Evolutionary conservation across 495 filamentous ascomycete genomes (phyloP), one percentile per base, ranked within the genome.

Genomic region (Neurospora discreta): DNA sequence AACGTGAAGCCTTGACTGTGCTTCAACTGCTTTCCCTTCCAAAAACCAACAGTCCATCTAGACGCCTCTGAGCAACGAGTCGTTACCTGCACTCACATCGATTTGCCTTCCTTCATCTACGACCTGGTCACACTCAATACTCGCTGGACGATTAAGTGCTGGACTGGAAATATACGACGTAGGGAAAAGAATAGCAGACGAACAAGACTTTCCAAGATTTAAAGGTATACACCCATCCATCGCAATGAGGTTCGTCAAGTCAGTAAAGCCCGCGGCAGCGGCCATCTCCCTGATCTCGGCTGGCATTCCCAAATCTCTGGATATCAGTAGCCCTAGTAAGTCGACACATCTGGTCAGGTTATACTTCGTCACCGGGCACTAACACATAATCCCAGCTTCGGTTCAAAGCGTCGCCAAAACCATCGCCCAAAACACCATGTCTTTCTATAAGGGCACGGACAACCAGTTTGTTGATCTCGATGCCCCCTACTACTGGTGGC

Each of bases 401-500:
- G 81, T 89, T 71, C 80, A 78, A 58, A 80, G 78, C 69, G 85
- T 85, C 8, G 78, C 86, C 40, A 80, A 81, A 52, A 84, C 83
- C 5, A 76, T 88, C 36, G 86, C 87, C 7, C 81, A 79, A 65
- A 84, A 80, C 5, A 81, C 87, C 73, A 89, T 89, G 85, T 81
- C 80, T 2, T 90, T 87, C 75, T 94, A 94, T 77, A 87, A 86
- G 0, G 91, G 91, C 42, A 89, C 88, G 74, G 78, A 84, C 6
- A 70, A 70, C 86, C 87, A 75, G 73, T 88, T 90, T 39, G 90
- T 87, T 36, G 89, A 90, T 71, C 82, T 94, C 18, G 90, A 89
- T 0, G 75, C 84, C 70, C 90, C 91, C 15, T 92, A 94, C 78
- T 95, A 90, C 82, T 94, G 91, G 91, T 94, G 91, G 91, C 87